Evolutionary conservation across 371 early-diverging fungal genomes (phyloP).

Genomic region (Apophysomyces elegans): DNA sequence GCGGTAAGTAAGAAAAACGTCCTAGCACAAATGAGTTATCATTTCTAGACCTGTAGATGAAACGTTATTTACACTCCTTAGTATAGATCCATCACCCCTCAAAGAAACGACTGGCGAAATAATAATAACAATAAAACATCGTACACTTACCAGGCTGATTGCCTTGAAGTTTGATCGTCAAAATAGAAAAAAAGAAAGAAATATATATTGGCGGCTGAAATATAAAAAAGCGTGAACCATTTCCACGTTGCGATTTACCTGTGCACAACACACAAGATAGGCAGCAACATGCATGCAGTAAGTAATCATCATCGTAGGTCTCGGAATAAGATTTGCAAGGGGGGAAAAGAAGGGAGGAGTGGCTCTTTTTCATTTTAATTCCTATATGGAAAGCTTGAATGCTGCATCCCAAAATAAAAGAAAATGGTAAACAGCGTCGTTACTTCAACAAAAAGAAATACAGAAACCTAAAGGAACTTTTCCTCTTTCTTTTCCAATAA

Average conservation of each 20-base stretch:
- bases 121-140: too few species aligned
- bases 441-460: neutral
- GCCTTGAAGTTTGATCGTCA: neutral
- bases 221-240: neutral
- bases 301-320: conserved; percentile 1
- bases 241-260: conserved; percentile 3
- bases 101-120: neutral
- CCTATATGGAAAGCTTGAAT: neutral
- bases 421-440: neutral
- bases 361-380: neutral
- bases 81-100: neutral
- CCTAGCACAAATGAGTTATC: conserved; percentile 7
- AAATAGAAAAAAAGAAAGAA: neutral
- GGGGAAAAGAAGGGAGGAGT: neutral
- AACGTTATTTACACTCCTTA: conserved; percentile 8
- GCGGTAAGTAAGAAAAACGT: neutral
- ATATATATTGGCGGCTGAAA: neutral
- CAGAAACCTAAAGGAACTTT: neutral
- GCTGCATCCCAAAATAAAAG: neutral
- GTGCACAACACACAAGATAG: conserved; percentile 11
- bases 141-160: neutral
- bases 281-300: conserved; percentile 8
- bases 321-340: neutral
- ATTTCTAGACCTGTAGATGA: conserved; percentile 5
- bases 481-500: conserved; percentile 1